Percentiles rank a stretch among this genome's conserved stretches.
These are phyloP conservation scores for Kwoniella sp. DNA, from an alignment of 768 basidiomycete species.

Conservation along the genomic window DNA sequence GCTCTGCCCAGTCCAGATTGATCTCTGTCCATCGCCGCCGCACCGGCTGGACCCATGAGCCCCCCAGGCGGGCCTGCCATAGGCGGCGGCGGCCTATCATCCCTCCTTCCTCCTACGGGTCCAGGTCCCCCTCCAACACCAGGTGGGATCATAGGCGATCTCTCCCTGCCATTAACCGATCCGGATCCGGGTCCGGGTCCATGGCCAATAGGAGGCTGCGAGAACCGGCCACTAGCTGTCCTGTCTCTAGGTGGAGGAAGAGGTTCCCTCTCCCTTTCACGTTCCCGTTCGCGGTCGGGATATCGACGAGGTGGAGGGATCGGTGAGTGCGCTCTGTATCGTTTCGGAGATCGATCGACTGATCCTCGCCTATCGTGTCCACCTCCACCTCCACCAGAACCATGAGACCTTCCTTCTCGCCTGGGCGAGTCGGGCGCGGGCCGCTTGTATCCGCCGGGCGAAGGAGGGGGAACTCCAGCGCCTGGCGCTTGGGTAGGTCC, in stretches of 20 bases:
- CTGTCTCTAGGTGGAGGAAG: conserved; percentile 4
- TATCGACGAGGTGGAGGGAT: conserved; percentile 28
- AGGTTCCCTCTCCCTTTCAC: conserved; percentile 11
- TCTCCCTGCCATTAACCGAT: neutral
- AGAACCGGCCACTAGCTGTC: conserved; percentile 6
- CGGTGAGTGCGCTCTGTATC: conserved; percentile 36
- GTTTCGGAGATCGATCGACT: conserved; percentile 35
- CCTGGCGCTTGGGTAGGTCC: neutral
- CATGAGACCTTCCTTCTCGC: neutral
- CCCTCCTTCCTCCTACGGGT: neutral
- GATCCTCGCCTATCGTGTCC: conserved; percentile 15
- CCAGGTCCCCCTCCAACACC: neutral
- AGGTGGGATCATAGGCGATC: conserved; percentile 2
- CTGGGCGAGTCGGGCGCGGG: conserved; percentile 17
- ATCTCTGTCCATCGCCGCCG: conserved; percentile 32
- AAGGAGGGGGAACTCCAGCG: conserved; percentile 10
- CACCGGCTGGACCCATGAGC: conserved; percentile 2
- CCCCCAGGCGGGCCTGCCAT: conserved; percentile 14
- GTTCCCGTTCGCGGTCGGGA: conserved; percentile 14
- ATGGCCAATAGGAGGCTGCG: conserved; percentile 2
- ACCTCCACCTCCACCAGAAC: neutral
- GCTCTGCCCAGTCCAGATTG: conserved; percentile 57
- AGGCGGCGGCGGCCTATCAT: conserved; percentile 45
- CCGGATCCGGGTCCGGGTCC: neutral
- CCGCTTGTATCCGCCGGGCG: conserved; percentile 18